These are phyloP conservation scores for Tolypocladium ovalisporum DNA, from an alignment of 2,329 filamentous ascomycete genomes.

Conservation along the genomic window DNA sequence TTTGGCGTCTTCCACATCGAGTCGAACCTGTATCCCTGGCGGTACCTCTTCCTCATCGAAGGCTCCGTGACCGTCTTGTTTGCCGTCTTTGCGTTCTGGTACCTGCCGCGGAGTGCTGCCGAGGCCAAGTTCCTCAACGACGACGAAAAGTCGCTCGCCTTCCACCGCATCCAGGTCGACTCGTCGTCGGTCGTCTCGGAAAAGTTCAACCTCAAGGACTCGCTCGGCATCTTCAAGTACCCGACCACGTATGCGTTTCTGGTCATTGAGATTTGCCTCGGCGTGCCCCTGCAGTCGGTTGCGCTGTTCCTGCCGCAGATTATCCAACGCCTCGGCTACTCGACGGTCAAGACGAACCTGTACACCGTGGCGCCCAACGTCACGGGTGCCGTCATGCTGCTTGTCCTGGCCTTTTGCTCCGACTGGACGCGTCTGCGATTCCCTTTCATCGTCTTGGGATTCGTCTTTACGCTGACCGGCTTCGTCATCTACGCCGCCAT, in stretches of 20 bases:
- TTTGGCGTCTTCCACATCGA: slow-evolving; percentile 38
- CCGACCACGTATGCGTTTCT: slow-evolving; percentile 39
- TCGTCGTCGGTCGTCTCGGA: slow-evolving; percentile 52
- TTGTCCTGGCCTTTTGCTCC: slow-evolving; percentile 61
- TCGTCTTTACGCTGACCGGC: slow-evolving; percentile 62
- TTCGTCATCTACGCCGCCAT: slow-evolving; percentile 72
- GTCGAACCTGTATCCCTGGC: slow-evolving; percentile 29
- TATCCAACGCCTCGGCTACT: slow-evolving; percentile 35
- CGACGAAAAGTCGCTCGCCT: slow-evolving; percentile 57
- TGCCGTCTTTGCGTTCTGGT: slow-evolving; percentile 55
- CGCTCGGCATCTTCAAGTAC: slow-evolving; percentile 38
- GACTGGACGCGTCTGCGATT: slow-evolving; percentile 57
- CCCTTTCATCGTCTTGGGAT: slow-evolving; percentile 65
- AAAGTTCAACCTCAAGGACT: slow-evolving; percentile 37
- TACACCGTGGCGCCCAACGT: slow-evolving; percentile 76
- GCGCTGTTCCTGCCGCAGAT: slow-evolving; percentile 45
- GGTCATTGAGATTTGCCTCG: slow-evolving; percentile 46
- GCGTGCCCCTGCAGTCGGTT: slow-evolving; percentile 46
- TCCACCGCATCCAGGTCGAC: slow-evolving; percentile 65
- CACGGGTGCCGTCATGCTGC: slow-evolving; percentile 59
- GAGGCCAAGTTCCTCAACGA: slow-evolving; percentile 54
- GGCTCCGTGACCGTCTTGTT: slow-evolving; percentile 47
- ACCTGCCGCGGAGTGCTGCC: slow-evolving; percentile 53
- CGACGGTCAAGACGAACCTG: slow-evolving; percentile 55
- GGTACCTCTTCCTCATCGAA: slow-evolving; percentile 44